phyloP scores from a whole-genome alignment of 495 filamentous ascomycete species.

The Lindgomyces ingoldianus region DNA sequence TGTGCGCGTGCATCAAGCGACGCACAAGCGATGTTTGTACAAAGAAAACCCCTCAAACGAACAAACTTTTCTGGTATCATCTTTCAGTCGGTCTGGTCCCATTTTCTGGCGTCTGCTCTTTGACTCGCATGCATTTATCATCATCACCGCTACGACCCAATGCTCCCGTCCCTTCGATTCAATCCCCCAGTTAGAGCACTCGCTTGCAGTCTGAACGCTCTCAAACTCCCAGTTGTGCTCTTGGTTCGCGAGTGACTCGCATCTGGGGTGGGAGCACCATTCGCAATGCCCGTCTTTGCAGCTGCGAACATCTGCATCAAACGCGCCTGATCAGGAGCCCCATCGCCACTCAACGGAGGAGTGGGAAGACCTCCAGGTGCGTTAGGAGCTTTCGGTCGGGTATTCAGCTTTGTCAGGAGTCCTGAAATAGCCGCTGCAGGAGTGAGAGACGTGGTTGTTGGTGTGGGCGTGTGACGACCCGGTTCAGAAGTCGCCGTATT shows the following conservation, averaged over 20 bases:
- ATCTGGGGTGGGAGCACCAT: neutral
- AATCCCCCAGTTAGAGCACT: neutral
- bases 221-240: neutral
- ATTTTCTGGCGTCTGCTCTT: too few relatives aligned
- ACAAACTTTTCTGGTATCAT: too few relatives aligned
- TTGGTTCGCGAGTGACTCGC: neutral
- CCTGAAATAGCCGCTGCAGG: neutral
- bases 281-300: neutral
- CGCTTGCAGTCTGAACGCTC: neutral
- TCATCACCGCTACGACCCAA: neutral
- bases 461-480: too few relatives aligned
- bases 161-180: neutral
- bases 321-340: neutral
- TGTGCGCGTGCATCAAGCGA: too few relatives aligned
- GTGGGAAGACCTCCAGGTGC: neutral
- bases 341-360: neutral
- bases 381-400: neutral
- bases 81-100: too few relatives aligned
- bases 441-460: too few relatives aligned
- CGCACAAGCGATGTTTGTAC: too few relatives aligned
- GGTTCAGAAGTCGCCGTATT: constrained; percentile 11
- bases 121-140: neutral
- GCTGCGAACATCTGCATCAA: neutral
- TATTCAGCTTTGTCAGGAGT: neutral
- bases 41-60: too few relatives aligned